Conservation (phyloP, 495 filamentous ascomycete species). For the Daldinia bambusicola region DNA sequence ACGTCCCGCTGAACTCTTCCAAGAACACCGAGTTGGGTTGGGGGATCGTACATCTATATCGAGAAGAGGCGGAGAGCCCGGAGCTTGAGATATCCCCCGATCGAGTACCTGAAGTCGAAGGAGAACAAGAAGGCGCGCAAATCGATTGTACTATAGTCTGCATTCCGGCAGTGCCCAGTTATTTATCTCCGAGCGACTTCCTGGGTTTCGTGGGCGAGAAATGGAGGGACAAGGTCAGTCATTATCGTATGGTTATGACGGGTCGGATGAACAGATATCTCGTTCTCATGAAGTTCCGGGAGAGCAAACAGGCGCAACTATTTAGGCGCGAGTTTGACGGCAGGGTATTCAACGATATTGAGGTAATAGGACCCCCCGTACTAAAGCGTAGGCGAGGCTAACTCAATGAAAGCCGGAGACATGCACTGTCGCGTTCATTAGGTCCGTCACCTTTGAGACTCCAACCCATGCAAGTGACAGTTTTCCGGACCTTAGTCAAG, state of each 20-base stretch:
- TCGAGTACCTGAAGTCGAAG: constrained; percentile 45
- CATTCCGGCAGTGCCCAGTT: constrained; percentile 92
- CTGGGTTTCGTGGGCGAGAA: constrained; percentile 91
- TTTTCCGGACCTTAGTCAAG: constrained; percentile 70
- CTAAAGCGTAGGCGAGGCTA: constrained; percentile 27
- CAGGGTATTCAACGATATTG: constrained; percentile 92
- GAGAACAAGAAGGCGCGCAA: constrained; percentile 53
- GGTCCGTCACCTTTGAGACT: constrained; percentile 77
- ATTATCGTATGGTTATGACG: constrained; percentile 95
- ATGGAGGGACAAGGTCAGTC: constrained; percentile 87
- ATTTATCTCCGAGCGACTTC: constrained; percentile 90
- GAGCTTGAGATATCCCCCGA: constrained; percentile 49
- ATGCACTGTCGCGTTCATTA: constrained; percentile 95
- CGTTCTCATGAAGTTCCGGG: constrained; percentile 95
- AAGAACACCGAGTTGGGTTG: constrained; percentile 86
- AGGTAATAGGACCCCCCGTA: constrained; percentile 67
- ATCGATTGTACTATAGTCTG: constrained; percentile 88
- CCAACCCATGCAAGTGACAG: constrained; percentile 52
- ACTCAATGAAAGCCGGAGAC: constrained; percentile 78
- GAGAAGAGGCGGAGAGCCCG: constrained; percentile 81
- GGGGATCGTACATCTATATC: constrained; percentile 93
- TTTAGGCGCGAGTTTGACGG: constrained; percentile 94
- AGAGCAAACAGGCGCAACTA: constrained; percentile 72
- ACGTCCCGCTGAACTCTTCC: constrained; percentile 72
- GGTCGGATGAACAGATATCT: constrained; percentile 90